Percentiles rank a stretch among this genome's conserved stretches.
These are phyloP conservation scores for Pyronema omphalodes DNA, from an alignment of 495 filamentous ascomycete species.

Conservation along the genomic window DNA sequence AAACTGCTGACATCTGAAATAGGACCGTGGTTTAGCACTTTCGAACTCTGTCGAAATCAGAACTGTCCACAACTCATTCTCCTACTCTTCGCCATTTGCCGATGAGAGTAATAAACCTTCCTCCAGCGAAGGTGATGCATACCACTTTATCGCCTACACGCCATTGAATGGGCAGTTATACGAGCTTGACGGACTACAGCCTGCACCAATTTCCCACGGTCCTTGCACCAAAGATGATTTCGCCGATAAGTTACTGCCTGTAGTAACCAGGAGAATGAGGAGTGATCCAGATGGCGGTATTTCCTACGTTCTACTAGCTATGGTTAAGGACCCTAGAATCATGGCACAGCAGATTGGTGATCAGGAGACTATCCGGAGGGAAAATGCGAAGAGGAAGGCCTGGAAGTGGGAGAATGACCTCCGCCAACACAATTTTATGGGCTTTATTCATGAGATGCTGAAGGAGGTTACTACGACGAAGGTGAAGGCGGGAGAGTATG, in stretches of 20 bases:
- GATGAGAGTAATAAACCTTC: conserved; percentile 59
- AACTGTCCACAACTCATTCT: conserved; percentile 84
- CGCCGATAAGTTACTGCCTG: conserved; percentile 64
- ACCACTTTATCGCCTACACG: conserved; percentile 96
- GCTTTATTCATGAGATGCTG: conserved; percentile 78
- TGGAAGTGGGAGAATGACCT: conserved; percentile 97
- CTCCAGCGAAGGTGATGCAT: conserved; percentile 58
- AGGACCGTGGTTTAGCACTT: conserved; percentile 39
- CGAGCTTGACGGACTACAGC: conserved; percentile 89
- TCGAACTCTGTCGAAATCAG: conserved; percentile 49
- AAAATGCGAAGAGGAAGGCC: conserved; percentile 64
- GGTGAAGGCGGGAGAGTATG: conserved; percentile 46
- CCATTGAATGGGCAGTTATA: conserved; percentile 61
- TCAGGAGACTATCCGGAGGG: conserved; percentile 50
- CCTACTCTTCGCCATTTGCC: conserved; percentile 69
- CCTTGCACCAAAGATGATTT: conserved; percentile 49
- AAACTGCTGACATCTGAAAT: neutral
- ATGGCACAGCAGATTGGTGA: conserved; percentile 70
- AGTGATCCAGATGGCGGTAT: conserved; percentile 79
- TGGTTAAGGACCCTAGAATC: conserved; percentile 62
- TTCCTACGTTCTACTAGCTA: conserved; percentile 86
- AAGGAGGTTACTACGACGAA: conserved; percentile 65
- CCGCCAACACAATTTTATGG: conserved; percentile 85
- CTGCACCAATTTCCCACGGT: conserved; percentile 78
- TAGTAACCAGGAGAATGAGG: conserved; percentile 65